Evolutionary conservation across 2,329 filamentous ascomycete genomes (phyloP), one percentile per base, ranked within the genome.

Genomic region (Penicillium sp.): DNA sequence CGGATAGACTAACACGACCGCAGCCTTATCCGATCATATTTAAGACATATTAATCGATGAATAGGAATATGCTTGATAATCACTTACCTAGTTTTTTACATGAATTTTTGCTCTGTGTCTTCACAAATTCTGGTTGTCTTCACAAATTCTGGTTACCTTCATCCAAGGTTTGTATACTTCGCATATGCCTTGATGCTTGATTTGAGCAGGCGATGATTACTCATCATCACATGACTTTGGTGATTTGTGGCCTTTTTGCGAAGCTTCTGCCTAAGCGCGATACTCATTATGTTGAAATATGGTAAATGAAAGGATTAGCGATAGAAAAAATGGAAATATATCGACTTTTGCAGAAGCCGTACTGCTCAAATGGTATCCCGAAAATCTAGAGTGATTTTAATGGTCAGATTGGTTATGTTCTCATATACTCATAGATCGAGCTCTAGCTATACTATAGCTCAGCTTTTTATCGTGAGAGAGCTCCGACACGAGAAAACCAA

Each of bases 171-270:
- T 16, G 14, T 33, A 33, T 33, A 33, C 31, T 33, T 33, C 31
- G 5, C 2, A 2, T 33, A 3, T 44, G 42, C 42, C 42, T 44
- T 48, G n/a, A 21, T 33, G 45, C 45, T 16, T 48, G 11, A 48
- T 48, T 11, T 9, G 3, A 9, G 9, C 19, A 1, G 19, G 3
- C 7, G 23, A 6, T 27, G 23, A 43, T 42, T 26, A 29, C 26
- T 37, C 50, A 43, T 33, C 14, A 31, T 55, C 53, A 55, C 53
- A 25, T 55, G 53, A 48, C 31, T 23, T n/a, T 19, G 14, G 33
- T 42, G 19, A 49, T 50, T 42, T 29, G 45, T 55, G 53, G 53
- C 53, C 53, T 50, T 42, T 29, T 31, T 39, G 47, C 42, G 42
- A 44, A 44, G 42, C 42, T 44, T 44, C 42, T 44, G 42, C 23